Base-by-base conservation (phyloP, 2,329 filamentous ascomycete genomes). In the Dactylonectria estremocensis region DNA sequence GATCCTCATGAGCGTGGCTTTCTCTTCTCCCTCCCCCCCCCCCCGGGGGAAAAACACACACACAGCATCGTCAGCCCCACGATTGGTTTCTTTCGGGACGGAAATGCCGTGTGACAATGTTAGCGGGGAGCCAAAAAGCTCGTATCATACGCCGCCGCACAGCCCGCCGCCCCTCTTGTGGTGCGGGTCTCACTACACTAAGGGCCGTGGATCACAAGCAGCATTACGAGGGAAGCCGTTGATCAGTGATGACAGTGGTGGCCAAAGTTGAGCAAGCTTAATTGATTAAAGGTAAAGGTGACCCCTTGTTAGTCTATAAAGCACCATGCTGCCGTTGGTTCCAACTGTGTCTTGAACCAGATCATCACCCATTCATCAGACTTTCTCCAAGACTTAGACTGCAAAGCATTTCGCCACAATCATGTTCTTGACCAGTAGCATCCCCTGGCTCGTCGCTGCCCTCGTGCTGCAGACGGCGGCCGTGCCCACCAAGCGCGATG, bases 401-500 rank as follows among this genome's bases (percentile, higher is more conserved):
- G 9, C 13, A 10, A 10, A 37, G 9, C 40, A 7, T n/a, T 22
- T n/a, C 13, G 10, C 40, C 22, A 16, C 20, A 22, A 53, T 6
- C 11, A 66, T 66, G 64, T 48, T 66, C 20, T 37, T 52, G n/a
- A 43, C 64, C 13, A 14, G 40, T 10, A 14, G 40, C 14, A 11
- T 64, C 14, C 55, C 64, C 35, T 55, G 31, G 14, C 16, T 67
- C 8, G 13, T 64, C 9, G 14, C 45, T 20, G 54, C 48, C 31
- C 64, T 67, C 49, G 60, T 28, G 28, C 13, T 54, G 28, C 60
- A 64, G 33, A 60, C 59, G 11, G 58, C 65, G 3, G 72, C 73
- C 9, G 67, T 71, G 3, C 72, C 70, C 0, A 69, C 71, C 0
- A 75, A 73, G 57, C 72, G 72, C 18, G 75, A 72, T 2, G 73